Evolutionary conservation across 129 eudicot species (phyloP).

Genomic region (Chrysanthemum seticuspe): DNA sequence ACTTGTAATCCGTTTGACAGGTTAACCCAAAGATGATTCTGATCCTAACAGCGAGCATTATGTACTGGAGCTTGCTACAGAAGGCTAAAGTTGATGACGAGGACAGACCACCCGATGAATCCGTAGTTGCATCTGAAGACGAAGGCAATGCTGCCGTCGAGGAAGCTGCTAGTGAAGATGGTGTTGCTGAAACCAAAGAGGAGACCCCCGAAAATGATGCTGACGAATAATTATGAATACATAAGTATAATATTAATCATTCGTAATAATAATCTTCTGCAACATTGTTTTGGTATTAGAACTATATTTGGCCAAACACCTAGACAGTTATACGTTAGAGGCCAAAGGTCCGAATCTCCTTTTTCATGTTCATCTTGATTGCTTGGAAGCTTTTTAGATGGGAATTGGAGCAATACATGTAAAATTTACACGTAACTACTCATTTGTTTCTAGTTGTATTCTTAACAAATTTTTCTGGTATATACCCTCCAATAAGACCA

Average conservation of each 20-base stretch:
- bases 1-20: conserved; percentile 34
- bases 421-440: conserved; percentile 33
- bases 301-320: conserved; percentile 19
- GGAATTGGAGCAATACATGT: conserved; percentile 28
- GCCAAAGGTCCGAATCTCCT: conserved; percentile 18
- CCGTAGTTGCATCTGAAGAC: conserved; percentile 6
- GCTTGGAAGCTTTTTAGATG: conserved; percentile 22
- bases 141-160: conserved; percentile 16
- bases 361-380: conserved; percentile 18
- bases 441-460: conserved; percentile 23
- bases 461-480: background rate
- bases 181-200: conserved; percentile 16
- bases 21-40: conserved; percentile 93
- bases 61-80: conserved; percentile 89
- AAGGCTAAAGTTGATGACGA: conserved; percentile 39
- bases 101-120: conserved; percentile 33
- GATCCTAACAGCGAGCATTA: conserved; percentile 79
- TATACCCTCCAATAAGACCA: background rate
- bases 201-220: conserved; percentile 13
- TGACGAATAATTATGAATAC: conserved; percentile 2
- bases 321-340: conserved; percentile 16
- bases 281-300: conserved; percentile 22
- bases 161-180: conserved; percentile 30
- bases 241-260: conserved; percentile 12
- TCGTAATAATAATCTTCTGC: background rate